Conservation (phyloP, 2,329 filamentous ascomycete genomes). For the Colletotrichum ledebouriae region DNA sequence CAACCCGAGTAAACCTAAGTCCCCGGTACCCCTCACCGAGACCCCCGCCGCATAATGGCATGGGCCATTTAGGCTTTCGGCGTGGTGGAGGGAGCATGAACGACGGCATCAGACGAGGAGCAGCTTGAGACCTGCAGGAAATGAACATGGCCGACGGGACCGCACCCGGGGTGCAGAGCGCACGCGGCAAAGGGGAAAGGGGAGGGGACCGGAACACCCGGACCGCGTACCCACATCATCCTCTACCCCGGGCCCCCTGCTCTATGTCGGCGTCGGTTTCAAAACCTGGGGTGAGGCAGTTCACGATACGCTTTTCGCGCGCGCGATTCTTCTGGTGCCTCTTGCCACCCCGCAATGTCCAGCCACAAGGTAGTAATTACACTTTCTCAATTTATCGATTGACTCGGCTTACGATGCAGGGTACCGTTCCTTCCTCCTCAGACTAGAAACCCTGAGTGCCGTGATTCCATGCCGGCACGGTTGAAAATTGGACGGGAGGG, state of each 20-base stretch:
- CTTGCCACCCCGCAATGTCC: no score
- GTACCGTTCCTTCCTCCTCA: neutral
- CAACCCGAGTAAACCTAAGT: neutral
- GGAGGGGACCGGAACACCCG: no score
- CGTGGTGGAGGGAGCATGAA: conserved; percentile 36
- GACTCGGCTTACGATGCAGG: neutral
- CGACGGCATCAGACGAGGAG: conserved; percentile 25
- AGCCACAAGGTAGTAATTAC: no score
- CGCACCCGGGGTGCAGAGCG: conserved; percentile 10
- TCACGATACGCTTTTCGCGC: conserved; percentile 14
- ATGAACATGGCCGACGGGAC: conserved; percentile 10
- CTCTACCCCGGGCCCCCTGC: conserved; percentile 4
- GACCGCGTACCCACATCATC: no score
- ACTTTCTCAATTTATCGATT: neutral
- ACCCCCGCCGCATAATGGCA: neutral
- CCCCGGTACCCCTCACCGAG: neutral
- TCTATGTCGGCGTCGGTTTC: conserved; percentile 23
- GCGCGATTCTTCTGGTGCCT: no score
- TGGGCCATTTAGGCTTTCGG: conserved; percentile 25
- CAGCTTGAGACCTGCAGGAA: neutral
- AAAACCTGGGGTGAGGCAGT: conserved; percentile 15
- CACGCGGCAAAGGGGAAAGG: neutral
- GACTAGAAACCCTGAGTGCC: neutral
- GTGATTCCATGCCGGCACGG: conserved; percentile 5
- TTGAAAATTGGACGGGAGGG: neutral